Conservation (phyloP, 495 filamentous ascomycete genomes). For the Filosporella fistucella region DNA sequence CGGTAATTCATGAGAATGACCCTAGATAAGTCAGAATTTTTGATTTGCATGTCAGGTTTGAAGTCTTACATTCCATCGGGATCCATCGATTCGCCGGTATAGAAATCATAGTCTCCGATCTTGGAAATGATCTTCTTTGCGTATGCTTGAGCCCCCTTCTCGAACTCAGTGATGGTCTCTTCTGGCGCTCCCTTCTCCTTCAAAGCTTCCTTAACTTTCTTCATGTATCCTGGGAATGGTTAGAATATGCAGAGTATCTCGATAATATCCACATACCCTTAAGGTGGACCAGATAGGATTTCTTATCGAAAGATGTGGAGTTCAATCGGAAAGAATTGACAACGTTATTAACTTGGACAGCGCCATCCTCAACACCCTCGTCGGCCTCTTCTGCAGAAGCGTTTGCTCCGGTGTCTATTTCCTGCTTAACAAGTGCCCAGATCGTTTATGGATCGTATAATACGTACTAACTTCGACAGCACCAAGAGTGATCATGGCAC, state of each 20-base stretch:
- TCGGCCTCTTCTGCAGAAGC: constrained; percentile 88
- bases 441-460: neutral
- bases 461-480: constrained; percentile 67
- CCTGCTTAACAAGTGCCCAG: constrained; percentile 7
- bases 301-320: constrained; percentile 77
- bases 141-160: constrained; percentile 63
- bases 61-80: constrained; percentile 78
- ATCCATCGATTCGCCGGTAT: constrained; percentile 86
- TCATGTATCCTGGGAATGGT: constrained; percentile 70
- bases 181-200: constrained; percentile 54
- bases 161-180: constrained; percentile 68
- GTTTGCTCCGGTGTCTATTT: constrained; percentile 86
- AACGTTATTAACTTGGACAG: constrained; percentile 85
- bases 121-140: constrained; percentile 74
- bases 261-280: constrained; percentile 57
- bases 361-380: constrained; percentile 63
- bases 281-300: constrained; percentile 70
- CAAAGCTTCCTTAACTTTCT: constrained; percentile 69
- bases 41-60: neutral
- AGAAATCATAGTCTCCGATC: constrained; percentile 95
- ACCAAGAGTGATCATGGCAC: constrained; percentile 75
- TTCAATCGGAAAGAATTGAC: constrained; percentile 87
- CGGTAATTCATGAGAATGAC: constrained; percentile 94
- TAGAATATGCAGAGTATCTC: neutral
- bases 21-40: constrained; percentile 42